Evolutionary conservation across 2,329 filamentous ascomycete species (phyloP).

Genomic region (Stagonosporopsis vannaccii): DNA sequence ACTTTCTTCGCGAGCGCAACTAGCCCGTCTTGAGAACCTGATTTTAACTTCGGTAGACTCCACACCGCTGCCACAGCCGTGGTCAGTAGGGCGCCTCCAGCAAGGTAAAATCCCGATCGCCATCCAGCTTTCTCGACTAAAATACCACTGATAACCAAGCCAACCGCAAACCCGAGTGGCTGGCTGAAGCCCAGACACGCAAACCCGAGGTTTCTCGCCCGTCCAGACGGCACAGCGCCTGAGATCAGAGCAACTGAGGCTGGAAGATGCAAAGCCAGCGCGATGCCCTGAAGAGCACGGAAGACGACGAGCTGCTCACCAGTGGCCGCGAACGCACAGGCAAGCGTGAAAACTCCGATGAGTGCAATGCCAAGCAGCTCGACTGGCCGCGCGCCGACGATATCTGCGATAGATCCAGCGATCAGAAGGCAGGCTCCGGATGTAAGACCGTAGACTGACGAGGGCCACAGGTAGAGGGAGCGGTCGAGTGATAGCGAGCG

Average conservation of each 20-base stretch:
- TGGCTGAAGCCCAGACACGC: slow-evolving; percentile 55
- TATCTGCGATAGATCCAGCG: slow-evolving; percentile 60
- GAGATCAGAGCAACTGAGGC: slow-evolving; percentile 57
- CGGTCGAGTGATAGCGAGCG: slow-evolving; percentile 36
- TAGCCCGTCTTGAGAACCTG: slow-evolving; percentile 1
- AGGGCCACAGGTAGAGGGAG: slow-evolving; percentile 45
- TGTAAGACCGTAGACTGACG: slow-evolving; percentile 50
- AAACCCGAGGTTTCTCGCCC: slow-evolving; percentile 44
- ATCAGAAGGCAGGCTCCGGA: slow-evolving; percentile 59
- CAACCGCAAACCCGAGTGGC: slow-evolving; percentile 60
- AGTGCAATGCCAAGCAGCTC: slow-evolving; percentile 55
- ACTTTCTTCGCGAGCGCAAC: slow-evolving; percentile 21
- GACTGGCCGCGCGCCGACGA: slow-evolving; percentile 56
- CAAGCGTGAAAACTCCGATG: slow-evolving; percentile 54
- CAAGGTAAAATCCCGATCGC: slow-evolving; percentile 57
- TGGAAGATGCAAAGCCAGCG: slow-evolving; percentile 57
- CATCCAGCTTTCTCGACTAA: slow-evolving; percentile 58
- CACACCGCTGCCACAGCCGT: slow-evolving; percentile 47
- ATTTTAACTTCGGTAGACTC: slow-evolving; percentile 31
- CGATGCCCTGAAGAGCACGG: slow-evolving; percentile 57
- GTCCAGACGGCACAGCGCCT: slow-evolving; percentile 31
- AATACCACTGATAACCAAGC: slow-evolving; percentile 60
- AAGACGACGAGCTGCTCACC: slow-evolving; percentile 54
- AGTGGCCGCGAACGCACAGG: slow-evolving; percentile 54
- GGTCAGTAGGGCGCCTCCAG: slow-evolving; percentile 39